A percentile compares a stretch with the other conserved stretches of the same genome.
Evolutionary conservation across 2,329 filamentous ascomycete genomes (phyloP).

Genomic region (Chalara sp.): DNA sequence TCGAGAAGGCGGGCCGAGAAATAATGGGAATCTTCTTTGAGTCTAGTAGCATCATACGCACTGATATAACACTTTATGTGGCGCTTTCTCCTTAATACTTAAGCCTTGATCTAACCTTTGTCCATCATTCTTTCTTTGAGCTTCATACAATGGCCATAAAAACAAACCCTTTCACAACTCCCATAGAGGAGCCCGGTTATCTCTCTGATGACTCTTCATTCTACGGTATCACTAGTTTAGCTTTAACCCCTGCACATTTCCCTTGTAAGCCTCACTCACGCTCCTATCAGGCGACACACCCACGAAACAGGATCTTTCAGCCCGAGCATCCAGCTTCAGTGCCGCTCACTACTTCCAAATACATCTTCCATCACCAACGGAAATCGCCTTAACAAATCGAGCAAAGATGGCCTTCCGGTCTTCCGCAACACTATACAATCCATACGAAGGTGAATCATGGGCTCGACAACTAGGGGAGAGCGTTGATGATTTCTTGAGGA

Average conservation of each 20-base stretch:
- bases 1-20: no score
- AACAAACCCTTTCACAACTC: not conserved
- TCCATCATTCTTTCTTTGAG: no score
- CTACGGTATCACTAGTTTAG: constrained; percentile 36
- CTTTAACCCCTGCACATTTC: not conserved
- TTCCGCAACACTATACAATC: constrained; percentile 42
- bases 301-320: constrained; percentile 39
- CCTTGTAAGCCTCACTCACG: no score
- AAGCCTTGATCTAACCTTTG: no score
- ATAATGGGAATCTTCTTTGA: no score
- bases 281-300: constrained; percentile 45
- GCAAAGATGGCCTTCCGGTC: no score
- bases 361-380: constrained; percentile 26
- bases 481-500: constrained; percentile 56
- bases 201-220: constrained; percentile 44
- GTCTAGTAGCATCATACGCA: no score
- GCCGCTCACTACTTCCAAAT: constrained; percentile 41
- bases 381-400: constrained; percentile 18
- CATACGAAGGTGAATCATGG: constrained; percentile 42
- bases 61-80: no score
- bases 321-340: constrained; percentile 45
- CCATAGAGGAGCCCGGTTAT: constrained; percentile 7
- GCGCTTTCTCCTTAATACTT: no score
- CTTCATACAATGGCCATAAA: constrained; percentile 10
- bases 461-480: constrained; percentile 61